These are phyloP conservation scores for Nelumbo lutea DNA, from an alignment of 164 flowering plant genomes.

Conservation along the genomic window DNA sequence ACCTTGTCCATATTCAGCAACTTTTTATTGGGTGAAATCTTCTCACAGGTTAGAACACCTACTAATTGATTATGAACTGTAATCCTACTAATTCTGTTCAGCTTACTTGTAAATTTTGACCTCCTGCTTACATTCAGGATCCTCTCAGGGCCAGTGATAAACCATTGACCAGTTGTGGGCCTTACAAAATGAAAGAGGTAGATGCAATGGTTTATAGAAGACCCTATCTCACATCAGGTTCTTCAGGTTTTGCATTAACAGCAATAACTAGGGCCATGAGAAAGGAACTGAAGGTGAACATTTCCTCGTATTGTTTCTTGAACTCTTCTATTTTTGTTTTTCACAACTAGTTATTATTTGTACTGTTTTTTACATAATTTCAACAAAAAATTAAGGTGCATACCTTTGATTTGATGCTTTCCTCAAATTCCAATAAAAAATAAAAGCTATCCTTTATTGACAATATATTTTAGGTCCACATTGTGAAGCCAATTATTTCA, in stretches of 20 bases:
- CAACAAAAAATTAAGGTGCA: no score
- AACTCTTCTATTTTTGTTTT: neutral
- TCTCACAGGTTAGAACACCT: slow-evolving; percentile 77
- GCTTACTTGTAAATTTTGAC: neutral
- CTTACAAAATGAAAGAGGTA: slow-evolving; percentile 89
- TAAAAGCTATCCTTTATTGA: no score
- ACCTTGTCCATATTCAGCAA: slow-evolving; percentile 84
- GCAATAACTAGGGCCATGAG: slow-evolving; percentile 86
- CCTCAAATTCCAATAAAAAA: no score
- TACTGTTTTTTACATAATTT: no score
- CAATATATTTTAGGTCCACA: no score
- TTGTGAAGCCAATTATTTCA: no score
- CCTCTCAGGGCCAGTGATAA: slow-evolving; percentile 95
- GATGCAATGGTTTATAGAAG: slow-evolving; percentile 95
- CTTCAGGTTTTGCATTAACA: slow-evolving; percentile 90
- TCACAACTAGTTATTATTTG: neutral
- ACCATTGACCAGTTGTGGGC: slow-evolving; percentile 81
- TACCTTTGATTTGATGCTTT: neutral
- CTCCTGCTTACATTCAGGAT: slow-evolving; percentile 41
- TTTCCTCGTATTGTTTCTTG: neutral
- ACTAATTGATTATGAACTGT: neutral
- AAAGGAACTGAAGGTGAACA: slow-evolving; percentile 72
- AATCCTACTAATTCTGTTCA: neutral
- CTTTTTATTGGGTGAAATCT: slow-evolving; percentile 91
- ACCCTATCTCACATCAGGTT: slow-evolving; percentile 95